Evolutionary conservation across 495 filamentous ascomycete species (phyloP).

Genomic region (Durotheca rogersii): DNA sequence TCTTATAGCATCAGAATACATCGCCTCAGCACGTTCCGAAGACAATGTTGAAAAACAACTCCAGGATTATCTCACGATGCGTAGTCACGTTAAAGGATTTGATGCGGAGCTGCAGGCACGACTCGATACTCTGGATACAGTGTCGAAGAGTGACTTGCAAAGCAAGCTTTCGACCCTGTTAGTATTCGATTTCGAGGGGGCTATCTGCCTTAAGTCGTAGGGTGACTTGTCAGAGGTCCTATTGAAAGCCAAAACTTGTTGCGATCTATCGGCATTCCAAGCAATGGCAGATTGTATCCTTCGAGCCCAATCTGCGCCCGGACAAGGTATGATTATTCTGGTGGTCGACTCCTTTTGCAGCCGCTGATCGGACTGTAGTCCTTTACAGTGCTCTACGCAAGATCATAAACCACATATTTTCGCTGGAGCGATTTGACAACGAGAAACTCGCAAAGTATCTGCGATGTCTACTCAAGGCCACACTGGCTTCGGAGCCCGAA

Average conservation of each 20-base stretch:
- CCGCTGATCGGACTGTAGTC: constrained; percentile 32
- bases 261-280: constrained; percentile 43
- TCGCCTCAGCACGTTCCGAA: constrained; percentile 64
- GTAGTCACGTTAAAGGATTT: constrained; percentile 59
- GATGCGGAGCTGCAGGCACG: constrained; percentile 42
- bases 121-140: constrained; percentile 44
- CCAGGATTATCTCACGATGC: constrained; percentile 60
- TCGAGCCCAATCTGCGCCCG: constrained; percentile 51
- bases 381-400: constrained; percentile 55
- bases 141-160: constrained; percentile 51
- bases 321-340: constrained; percentile 40
- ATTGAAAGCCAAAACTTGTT: constrained; percentile 48
- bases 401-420: constrained; percentile 65
- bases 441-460: constrained; percentile 67
- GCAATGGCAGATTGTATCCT: constrained; percentile 63
- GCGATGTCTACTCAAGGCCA: constrained; percentile 67
- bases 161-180: constrained; percentile 64
- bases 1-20: constrained; percentile 58
- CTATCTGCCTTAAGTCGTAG: constrained; percentile 65
- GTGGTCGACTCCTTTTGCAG: neutral
- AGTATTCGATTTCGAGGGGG: constrained; percentile 76
- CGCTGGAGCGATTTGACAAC: constrained; percentile 50
- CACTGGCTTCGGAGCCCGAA: constrained; percentile 48
- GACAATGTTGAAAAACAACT: constrained; percentile 59
- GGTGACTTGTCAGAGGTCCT: constrained; percentile 63